A percentile compares a stretch with the other conserved stretches of the same genome.
phyloP scores from a whole-genome alignment of 2,329 filamentous ascomycete genomes.

The Aspergillus viridinutans region DNA sequence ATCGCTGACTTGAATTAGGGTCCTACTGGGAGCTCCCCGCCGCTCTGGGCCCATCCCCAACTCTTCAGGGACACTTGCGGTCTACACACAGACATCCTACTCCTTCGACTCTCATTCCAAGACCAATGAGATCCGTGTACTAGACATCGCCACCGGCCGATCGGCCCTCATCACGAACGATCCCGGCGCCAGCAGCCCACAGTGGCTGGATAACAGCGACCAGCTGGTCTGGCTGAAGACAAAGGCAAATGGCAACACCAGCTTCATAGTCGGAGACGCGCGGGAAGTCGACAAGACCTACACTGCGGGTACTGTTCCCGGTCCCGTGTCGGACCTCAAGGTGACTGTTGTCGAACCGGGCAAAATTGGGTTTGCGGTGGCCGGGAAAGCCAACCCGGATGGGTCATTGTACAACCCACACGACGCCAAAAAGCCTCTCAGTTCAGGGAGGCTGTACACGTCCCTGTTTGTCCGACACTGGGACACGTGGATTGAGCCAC shows the following conservation, averaged over 20 bases:
- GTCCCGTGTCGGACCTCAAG: slow-evolving; percentile 45
- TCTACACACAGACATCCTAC: slow-evolving; percentile 48
- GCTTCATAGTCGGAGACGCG: slow-evolving; percentile 43
- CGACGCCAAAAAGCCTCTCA: slow-evolving; percentile 43
- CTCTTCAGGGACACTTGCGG: slow-evolving; percentile 42
- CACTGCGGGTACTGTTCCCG: slow-evolving; percentile 43
- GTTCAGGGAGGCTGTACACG: slow-evolving; percentile 47
- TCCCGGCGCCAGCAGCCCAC: slow-evolving; percentile 41
- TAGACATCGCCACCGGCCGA: slow-evolving; percentile 40
- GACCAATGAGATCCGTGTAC: slow-evolving; percentile 43
- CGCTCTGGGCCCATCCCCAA: slow-evolving; percentile 44
- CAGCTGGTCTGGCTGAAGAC: slow-evolving; percentile 46
- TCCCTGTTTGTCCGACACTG: slow-evolving; percentile 52
- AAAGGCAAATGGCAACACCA: slow-evolving; percentile 44
- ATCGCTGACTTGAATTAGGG: slow-evolving; percentile 25
- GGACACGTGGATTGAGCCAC: slow-evolving; percentile 48
- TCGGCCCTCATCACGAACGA: slow-evolving; percentile 43
- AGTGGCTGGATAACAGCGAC: slow-evolving; percentile 43
- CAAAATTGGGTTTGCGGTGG: slow-evolving; percentile 44
- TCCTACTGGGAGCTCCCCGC: slow-evolving; percentile 45
- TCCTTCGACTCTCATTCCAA: slow-evolving; percentile 48
- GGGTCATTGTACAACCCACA: slow-evolving; percentile 49
- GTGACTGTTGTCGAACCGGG: slow-evolving; percentile 39
- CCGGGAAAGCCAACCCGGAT: slow-evolving; percentile 45
- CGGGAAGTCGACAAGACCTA: slow-evolving; percentile 38